These are phyloP conservation scores for Rosa hybrid DNA, from an alignment of 331 rosid species.

Conservation along the genomic window DNA sequence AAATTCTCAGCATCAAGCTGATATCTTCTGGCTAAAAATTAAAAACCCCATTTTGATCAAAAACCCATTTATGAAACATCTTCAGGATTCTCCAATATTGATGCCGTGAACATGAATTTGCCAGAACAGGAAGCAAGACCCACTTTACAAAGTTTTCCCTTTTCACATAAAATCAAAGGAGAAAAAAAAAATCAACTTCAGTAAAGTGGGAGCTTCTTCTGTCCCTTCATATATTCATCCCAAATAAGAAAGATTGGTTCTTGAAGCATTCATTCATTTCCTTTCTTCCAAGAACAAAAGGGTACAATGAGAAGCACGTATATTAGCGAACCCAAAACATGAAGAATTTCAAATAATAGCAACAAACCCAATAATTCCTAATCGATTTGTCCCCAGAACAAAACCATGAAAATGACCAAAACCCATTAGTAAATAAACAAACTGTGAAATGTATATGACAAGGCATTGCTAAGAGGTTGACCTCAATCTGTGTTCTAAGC, in stretches of 20 bases:
- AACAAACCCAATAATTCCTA: conserved; percentile 33
- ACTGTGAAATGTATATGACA: background rate
- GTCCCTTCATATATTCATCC: background rate
- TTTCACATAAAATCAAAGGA: background rate
- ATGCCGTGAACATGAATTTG: background rate
- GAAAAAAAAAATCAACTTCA: conserved; percentile 1
- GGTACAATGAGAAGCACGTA: background rate
- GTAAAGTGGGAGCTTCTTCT: conserved; percentile 5
- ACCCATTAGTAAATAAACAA: no score
- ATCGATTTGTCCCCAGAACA: background rate
- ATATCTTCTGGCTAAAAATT: background rate
- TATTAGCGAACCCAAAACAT: background rate
- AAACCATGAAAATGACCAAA: no score
- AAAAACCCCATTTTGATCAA: background rate
- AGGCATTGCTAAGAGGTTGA: conserved; percentile 27
- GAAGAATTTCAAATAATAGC: conserved; percentile 6
- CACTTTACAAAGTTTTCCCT: background rate
- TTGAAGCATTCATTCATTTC: background rate
- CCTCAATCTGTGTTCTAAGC: conserved; percentile 59
- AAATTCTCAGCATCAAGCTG: conserved; percentile 13
- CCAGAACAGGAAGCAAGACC: background rate
- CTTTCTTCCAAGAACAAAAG: background rate
- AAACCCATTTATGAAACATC: background rate
- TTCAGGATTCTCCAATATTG: conserved; percentile 10
- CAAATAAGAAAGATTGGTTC: background rate